Conservation (phyloP, 2,329 filamentous ascomycete species). For the Sclerotinia sclerotiorum region DNA sequence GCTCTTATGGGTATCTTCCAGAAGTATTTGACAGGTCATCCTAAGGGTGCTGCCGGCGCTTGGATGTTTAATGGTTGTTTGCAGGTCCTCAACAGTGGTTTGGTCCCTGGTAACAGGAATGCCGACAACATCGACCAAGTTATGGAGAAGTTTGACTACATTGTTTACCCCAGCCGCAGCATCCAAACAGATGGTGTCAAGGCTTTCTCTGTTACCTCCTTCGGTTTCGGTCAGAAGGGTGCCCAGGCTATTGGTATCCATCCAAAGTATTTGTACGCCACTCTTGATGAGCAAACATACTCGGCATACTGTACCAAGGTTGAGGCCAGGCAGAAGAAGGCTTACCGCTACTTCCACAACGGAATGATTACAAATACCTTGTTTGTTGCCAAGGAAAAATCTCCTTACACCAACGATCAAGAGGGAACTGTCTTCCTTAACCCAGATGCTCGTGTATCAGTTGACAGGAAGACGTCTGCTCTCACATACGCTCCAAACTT, state of each 20-base stretch:
- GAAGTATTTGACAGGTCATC: conserved; percentile 97
- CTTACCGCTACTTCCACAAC: conserved; percentile 98
- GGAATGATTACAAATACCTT: conserved; percentile 96
- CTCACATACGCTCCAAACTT: conserved; percentile 71
- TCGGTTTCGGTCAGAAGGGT: conserved; percentile 99
- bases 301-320: conserved; percentile 83
- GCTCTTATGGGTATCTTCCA: conserved; percentile 97
- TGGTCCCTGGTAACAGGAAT: conserved; percentile 96
- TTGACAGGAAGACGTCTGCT: conserved; percentile 83
- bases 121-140: conserved; percentile 95
- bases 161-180: conserved; percentile 91
- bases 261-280: conserved; percentile 91
- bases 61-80: conserved; percentile 99
- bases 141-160: conserved; percentile 97
- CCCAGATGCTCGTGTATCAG: conserved; percentile 79
- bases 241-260: conserved; percentile 96
- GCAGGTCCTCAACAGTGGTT: conserved; percentile 88
- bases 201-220: conserved; percentile 97
- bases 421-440: conserved; percentile 89
- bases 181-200: conserved; percentile 98
- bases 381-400: conserved; percentile 91
- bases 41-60: conserved; percentile 97
- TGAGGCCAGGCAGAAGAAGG: conserved; percentile 92
- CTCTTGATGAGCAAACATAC: conserved; percentile 85
- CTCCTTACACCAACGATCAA: conserved; percentile 87